Percentiles rank a stretch among this genome's conserved stretches.
Conservation (phyloP, 139 green algal species). For the Tetradesmus lagerheimii region DNA sequence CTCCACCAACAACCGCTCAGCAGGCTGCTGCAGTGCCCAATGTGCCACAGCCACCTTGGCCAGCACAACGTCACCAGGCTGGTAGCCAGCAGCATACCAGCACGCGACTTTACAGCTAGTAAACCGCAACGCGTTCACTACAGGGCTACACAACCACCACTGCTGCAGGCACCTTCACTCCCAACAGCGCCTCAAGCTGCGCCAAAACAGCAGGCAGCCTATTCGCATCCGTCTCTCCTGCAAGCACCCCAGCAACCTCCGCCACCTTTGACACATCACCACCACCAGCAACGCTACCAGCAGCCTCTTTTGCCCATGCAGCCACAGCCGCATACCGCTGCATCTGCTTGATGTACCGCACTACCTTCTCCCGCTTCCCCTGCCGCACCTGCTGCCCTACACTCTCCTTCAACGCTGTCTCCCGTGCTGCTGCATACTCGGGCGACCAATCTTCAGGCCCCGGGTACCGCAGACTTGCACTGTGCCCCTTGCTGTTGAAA, state of each 20-base stretch:
- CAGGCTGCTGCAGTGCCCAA: too few species aligned
- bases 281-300: not conserved
- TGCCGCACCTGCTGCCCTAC: not conserved
- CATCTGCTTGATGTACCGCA: not conserved
- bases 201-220: not conserved
- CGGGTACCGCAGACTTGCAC: not conserved
- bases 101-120: too few species aligned
- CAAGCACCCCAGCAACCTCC: not conserved
- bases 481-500: constrained; percentile 29
- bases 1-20: too few species aligned
- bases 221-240: not conserved
- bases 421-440: constrained; percentile 17
- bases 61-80: too few species aligned
- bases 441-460: not conserved
- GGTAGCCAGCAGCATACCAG: too few species aligned
- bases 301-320: not conserved
- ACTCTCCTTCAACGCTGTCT: not conserved
- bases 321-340: not conserved
- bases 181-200: not conserved
- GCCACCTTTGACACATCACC: not conserved
- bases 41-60: too few species aligned
- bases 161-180: not conserved
- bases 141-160: not conserved
- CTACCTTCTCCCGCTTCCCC: not conserved
- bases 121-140: too few species aligned